Evolutionary conservation across 2,329 filamentous ascomycete species (phyloP).

Genomic region (Aspergillus quadricinctus): DNA sequence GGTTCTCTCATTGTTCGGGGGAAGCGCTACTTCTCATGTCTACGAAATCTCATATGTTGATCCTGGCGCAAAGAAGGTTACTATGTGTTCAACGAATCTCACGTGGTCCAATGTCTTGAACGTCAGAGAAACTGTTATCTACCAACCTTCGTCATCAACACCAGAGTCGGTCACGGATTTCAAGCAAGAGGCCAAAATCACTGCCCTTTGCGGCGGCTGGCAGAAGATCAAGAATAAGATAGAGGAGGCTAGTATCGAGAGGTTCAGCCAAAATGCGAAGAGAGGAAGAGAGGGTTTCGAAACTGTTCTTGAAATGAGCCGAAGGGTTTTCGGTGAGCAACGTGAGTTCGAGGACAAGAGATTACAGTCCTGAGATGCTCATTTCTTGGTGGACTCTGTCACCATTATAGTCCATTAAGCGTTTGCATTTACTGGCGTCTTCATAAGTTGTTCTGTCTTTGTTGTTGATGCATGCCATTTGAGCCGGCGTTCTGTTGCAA

Average conservation of each 20-base stretch:
- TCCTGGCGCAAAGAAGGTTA: conserved; percentile 75
- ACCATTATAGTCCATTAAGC: conserved; percentile 19
- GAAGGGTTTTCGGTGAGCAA: conserved; percentile 87
- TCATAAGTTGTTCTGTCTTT: not conserved
- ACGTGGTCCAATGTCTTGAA: conserved; percentile 87
- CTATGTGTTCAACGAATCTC: conserved; percentile 93
- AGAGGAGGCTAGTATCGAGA: conserved; percentile 82
- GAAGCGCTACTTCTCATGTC: conserved; percentile 76
- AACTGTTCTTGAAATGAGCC: conserved; percentile 86
- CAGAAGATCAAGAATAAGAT: conserved; percentile 95
- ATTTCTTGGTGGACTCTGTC: not conserved
- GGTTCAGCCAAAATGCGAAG: conserved; percentile 86
- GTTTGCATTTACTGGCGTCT: conserved; percentile 31
- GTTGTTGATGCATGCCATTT: conserved; percentile 20
- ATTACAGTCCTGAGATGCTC: conserved; percentile 22
- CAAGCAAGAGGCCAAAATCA: conserved; percentile 85
- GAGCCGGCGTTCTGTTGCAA: conserved; percentile 18
- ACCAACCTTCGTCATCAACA: conserved; percentile 57
- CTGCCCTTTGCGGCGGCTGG: conserved; percentile 92
- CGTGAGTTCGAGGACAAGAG: conserved; percentile 57
- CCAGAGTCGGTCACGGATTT: conserved; percentile 67
- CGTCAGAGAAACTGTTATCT: conserved; percentile 89
- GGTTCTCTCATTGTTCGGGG: conserved; percentile 73
- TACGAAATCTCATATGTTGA: conserved; percentile 97
- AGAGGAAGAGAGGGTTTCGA: conserved; percentile 95